phyloP scores from a whole-genome alignment of 305 asterid species.

The Euphrasia arctica region DNA sequence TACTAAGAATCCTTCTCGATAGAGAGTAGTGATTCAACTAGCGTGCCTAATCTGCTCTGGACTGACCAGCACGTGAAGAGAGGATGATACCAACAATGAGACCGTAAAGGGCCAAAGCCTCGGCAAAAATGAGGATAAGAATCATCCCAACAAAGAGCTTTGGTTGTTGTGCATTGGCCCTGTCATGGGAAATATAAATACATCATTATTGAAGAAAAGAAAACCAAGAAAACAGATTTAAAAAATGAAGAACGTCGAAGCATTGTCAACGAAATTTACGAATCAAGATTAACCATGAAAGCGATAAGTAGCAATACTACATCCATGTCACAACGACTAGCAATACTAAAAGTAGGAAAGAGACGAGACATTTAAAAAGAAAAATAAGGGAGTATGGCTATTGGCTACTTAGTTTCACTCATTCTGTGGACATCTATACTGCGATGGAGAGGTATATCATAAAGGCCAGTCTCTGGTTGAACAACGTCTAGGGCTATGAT shows the following conservation, averaged over 20 bases:
- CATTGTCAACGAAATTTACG: neutral
- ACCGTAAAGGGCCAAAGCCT: constrained; percentile 49
- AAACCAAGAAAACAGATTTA: neutral
- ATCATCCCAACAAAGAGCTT: constrained; percentile 53
- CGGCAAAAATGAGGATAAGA: constrained; percentile 48
- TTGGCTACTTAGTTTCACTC: no score
- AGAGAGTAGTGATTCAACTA: constrained; percentile 21
- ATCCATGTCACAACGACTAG: neutral
- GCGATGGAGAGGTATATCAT: neutral
- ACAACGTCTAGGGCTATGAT: neutral
- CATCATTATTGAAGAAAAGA: neutral
- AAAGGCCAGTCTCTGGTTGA: constrained; percentile 1
- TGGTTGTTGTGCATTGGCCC: constrained; percentile 54
- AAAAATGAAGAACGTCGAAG: neutral
- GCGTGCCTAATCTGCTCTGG: constrained; percentile 42
- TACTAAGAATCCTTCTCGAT: constrained; percentile 12
- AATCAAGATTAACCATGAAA: neutral
- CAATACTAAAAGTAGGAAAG: neutral
- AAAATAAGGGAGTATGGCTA: no score
- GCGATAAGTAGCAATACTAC: no score
- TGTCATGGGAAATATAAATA: constrained; percentile 25
- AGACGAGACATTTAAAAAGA: neutral
- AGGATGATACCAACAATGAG: constrained; percentile 55
- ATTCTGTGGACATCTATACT: neutral
- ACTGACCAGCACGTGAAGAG: constrained; percentile 56